Evolutionary conservation across 164 flowering plant species (phyloP).

Genomic region (Taxillus chinensis): DNA sequence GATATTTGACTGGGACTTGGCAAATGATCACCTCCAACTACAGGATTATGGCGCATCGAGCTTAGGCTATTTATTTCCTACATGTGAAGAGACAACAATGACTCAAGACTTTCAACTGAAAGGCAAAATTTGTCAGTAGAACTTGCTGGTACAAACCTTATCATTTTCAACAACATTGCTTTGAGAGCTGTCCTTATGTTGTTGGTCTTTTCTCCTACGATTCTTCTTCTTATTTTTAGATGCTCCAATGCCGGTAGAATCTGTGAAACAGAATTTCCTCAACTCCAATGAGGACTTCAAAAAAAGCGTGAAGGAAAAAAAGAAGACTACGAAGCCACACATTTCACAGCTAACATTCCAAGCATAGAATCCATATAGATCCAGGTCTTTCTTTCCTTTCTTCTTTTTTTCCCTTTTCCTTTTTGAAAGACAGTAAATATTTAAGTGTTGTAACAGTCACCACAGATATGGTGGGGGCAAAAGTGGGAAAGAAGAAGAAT

Average conservation of each 20-base stretch:
- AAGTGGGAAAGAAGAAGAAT: no score
- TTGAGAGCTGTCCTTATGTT: slow-evolving; percentile 32
- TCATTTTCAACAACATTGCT: slow-evolving; percentile 17
- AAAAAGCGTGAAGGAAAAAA: not conserved
- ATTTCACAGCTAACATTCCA: not conserved
- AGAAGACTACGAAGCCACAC: not conserved
- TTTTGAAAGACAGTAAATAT: no score
- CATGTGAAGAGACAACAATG: slow-evolving; percentile 1
- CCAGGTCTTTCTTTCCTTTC: no score
- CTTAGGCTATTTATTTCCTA: slow-evolving; percentile 31
- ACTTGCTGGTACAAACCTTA: slow-evolving; percentile 19
- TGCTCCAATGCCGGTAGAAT: slow-evolving; percentile 40
- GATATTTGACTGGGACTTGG: slow-evolving; percentile 23
- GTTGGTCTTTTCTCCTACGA: slow-evolving; percentile 62
- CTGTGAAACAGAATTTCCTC: slow-evolving; percentile 23
- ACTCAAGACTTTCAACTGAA: not conserved
- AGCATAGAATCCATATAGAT: not conserved
- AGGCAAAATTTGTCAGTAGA: no score
- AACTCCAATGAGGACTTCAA: slow-evolving; percentile 4
- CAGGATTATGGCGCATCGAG: slow-evolving; percentile 17
- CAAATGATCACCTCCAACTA: slow-evolving; percentile 9
- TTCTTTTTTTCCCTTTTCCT: no score
- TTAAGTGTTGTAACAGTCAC: no score
- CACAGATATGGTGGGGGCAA: no score
- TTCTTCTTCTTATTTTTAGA: slow-evolving; percentile 75